phyloP scores from a whole-genome alignment of 73 alveolate genomes.

The Paramecium pentaurelia region DNA sequence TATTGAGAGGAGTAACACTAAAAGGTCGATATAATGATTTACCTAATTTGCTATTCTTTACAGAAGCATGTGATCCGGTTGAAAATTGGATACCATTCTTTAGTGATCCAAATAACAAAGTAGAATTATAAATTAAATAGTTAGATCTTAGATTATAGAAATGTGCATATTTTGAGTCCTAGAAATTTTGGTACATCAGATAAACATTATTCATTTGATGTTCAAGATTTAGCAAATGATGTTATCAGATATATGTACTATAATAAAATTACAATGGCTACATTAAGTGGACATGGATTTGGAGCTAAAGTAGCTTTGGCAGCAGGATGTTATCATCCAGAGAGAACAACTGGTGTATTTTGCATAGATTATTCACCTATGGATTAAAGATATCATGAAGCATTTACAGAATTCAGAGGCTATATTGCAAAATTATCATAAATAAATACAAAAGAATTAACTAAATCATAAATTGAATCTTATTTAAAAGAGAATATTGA shows the following conservation, averaged over 20 bases:
- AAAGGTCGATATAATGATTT: constrained; percentile 73
- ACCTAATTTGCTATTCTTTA: constrained; percentile 76
- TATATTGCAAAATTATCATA: constrained; percentile 58
- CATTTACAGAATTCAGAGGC: constrained; percentile 68
- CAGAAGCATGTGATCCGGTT: constrained; percentile 77
- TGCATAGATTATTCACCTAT: constrained; percentile 81
- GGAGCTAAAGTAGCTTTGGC: constrained; percentile 90
- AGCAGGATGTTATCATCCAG: constrained; percentile 71
- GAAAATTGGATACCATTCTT: constrained; percentile 78
- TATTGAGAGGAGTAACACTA: constrained; percentile 75
- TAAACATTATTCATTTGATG: constrained; percentile 72
- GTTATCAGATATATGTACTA: constrained; percentile 80
- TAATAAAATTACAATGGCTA: constrained; percentile 73
- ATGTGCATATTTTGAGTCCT: constrained; percentile 73
- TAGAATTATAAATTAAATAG: neutral
- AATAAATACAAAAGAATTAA: constrained; percentile 6
- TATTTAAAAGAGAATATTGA: constrained; percentile 45
- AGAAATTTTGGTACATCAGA: constrained; percentile 85
- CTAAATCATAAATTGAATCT: constrained; percentile 46
- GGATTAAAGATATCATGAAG: constrained; percentile 78
- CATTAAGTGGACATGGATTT: constrained; percentile 87
- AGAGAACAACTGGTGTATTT: constrained; percentile 86
- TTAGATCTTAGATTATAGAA: constrained; percentile 65
- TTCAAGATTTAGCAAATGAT: constrained; percentile 74
- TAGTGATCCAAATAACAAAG: constrained; percentile 68